Percentiles rank a stretch among this genome's conserved stretches.
These are phyloP conservation scores for Lunasporangiospora selenospora DNA, from an alignment of 192 early-diverging fungal species.

Conservation along the genomic window DNA sequence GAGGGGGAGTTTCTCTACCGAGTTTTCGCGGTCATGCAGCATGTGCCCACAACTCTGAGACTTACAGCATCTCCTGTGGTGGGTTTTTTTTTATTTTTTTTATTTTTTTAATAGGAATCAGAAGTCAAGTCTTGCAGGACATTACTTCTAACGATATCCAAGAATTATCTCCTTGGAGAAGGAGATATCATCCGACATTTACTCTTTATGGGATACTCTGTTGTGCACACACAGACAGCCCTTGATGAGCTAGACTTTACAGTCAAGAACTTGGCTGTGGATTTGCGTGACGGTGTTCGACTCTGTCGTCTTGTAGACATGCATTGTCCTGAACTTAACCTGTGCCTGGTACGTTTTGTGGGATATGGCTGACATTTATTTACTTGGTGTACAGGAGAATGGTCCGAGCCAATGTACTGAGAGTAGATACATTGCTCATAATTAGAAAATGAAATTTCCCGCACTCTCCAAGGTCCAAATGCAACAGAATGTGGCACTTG, in stretches of 20 bases:
- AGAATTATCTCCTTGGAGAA: slow-evolving; percentile 39
- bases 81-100: too few relatives aligned
- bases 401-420: too few relatives aligned
- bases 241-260: slow-evolving; percentile 45
- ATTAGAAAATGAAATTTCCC: slow-evolving; percentile 48
- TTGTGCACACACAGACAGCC: slow-evolving; percentile 31
- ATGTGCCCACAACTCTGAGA: too few relatives aligned
- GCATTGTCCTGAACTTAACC: slow-evolving; percentile 23
- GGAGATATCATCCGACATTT: slow-evolving; percentile 46
- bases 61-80: too few relatives aligned
- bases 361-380: too few relatives aligned
- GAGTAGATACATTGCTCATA: neutral
- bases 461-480: slow-evolving; percentile 45
- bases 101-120: slow-evolving; percentile 34
- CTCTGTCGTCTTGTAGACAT: slow-evolving; percentile 36
- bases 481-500: slow-evolving; percentile 49
- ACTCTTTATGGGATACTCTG: slow-evolving; percentile 42
- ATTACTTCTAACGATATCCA: slow-evolving; percentile 26
- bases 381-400: too few relatives aligned
- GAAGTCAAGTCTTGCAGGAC: slow-evolving; percentile 35
- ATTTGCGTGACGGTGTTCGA: slow-evolving; percentile 41
- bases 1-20: too few relatives aligned
- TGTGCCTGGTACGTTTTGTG: slow-evolving; percentile 18
- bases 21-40: too few relatives aligned
- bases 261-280: slow-evolving; percentile 41